Evolutionary conservation across 2,329 filamentous ascomycete species (phyloP), one percentile per base, ranked within the genome.

Genomic region (Colletotrichum higginsianum): DNA sequence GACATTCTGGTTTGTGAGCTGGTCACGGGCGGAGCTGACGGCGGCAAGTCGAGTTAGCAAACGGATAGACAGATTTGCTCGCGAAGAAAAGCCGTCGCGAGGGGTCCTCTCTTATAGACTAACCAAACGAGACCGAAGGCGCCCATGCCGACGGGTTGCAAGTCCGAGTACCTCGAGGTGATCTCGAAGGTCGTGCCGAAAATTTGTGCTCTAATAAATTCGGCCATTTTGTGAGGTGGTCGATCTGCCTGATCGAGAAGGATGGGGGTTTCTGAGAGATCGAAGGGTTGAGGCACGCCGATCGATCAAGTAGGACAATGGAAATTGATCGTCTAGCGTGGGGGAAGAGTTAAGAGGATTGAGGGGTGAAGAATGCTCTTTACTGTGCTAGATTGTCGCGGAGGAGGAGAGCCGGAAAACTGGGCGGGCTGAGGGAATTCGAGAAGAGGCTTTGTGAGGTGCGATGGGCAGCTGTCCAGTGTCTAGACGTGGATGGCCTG

Each of bases 121-220:
- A 91, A 98, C 96, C 96, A 99, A 78, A 99, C 96, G 74, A 99
- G 91, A 75, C 96, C 96, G 84, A 99, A 99, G 73, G 96, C 96
- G 79, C 96, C 96, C 96, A 99, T 99, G 82, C 96, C 96, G 76
- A 99, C 96, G 47, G 96, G 96, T 83, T 99, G 96, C 81, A 99
- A 90, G 84, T 99, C 96, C 73, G 96, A 97, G 69, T 90, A 98
- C 95, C 96, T 93, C 85, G 95, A 98, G 78, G 96, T 99, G 86
- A 98, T 98, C 90, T 99, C 96, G 82, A 99, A 99, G 78, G 96
- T 98, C 74, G 96, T 99, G 82, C 96, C 96, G 82, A 99, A 99
- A 84, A 99, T 98, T 89, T 98, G 96, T 82, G 96, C 95, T 85
- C 96, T 94, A 81, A 99, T 94, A 85, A 99, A 99, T 89, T 99